phyloP scores from a whole-genome alignment of 75 land plant species.

The Pinus taeda region DNA sequence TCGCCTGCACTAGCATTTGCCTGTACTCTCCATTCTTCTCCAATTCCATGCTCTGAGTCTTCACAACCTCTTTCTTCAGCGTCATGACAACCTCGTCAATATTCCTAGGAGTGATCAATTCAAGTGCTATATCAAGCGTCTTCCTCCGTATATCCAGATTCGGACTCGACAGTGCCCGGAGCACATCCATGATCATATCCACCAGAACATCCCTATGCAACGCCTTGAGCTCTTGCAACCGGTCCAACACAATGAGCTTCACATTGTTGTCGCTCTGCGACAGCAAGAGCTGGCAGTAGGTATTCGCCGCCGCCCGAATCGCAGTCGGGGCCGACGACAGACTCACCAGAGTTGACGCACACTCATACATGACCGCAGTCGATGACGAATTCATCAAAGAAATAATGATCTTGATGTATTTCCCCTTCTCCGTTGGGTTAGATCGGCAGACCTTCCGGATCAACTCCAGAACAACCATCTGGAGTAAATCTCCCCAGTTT shows the following conservation, averaged over 20 bases:
- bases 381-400: conserved; percentile 65
- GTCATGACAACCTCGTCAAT: conserved; percentile 80
- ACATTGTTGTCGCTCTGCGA: conserved; percentile 97
- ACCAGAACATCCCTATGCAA: conserved; percentile 83
- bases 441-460: conserved; percentile 87
- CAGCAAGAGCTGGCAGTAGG: conserved; percentile 83
- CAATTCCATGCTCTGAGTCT: conserved; percentile 81
- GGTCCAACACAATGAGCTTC: conserved; percentile 87
- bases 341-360: conserved; percentile 85
- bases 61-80: conserved; percentile 87
- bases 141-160: conserved; percentile 83
- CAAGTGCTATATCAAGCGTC: conserved; percentile 77
- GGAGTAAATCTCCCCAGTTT: conserved; percentile 71
- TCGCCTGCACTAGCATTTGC: conserved; percentile 92
- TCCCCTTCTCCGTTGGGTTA: conserved; percentile 70
- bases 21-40: conserved; percentile 94
- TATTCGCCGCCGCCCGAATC: conserved; percentile 79
- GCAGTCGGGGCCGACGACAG: conserved; percentile 91
- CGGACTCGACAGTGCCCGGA: conserved; percentile 81
- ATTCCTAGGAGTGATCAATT: conserved; percentile 79
- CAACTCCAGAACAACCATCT: conserved; percentile 93
- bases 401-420: conserved; percentile 80
- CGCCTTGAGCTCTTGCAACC: conserved; percentile 75
- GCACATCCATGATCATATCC: conserved; percentile 91
- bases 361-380: conserved; percentile 83